Conservation (phyloP, 805 yeast species). For the Myxozyma sirexii region DNA sequence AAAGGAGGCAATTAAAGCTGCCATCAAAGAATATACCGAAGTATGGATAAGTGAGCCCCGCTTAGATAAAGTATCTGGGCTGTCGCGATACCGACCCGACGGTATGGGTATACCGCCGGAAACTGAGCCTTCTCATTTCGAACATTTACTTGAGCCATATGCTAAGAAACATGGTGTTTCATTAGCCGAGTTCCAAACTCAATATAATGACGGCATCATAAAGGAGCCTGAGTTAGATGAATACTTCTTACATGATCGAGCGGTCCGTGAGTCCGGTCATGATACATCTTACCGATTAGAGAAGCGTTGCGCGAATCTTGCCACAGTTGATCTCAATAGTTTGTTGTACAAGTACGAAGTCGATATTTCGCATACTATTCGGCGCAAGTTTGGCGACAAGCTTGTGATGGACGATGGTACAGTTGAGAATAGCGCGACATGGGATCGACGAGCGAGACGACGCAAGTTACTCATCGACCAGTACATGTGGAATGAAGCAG, state of each 20-base stretch:
- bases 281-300: conserved; percentile 91
- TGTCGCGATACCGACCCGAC: conserved; percentile 87
- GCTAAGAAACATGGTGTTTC: conserved; percentile 61
- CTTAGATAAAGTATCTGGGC: conserved; percentile 68
- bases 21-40: conserved; percentile 79
- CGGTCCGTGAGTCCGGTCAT: conserved; percentile 95
- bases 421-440: conserved; percentile 53
- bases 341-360: conserved; percentile 85
- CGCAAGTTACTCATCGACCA: conserved; percentile 62
- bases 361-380: conserved; percentile 73
- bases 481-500: conserved; percentile 81
- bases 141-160: conserved; percentile 67
- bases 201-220: conserved; percentile 68
- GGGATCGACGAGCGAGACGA: conserved; percentile 60
- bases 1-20: conserved; percentile 66
- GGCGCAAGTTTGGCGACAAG: conserved; percentile 56
- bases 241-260: conserved; percentile 88
- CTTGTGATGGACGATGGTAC: conserved; percentile 44
- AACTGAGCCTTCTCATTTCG: conserved; percentile 88
- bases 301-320: conserved; percentile 84
- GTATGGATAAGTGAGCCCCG: conserved; percentile 84
- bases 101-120: conserved; percentile 97
- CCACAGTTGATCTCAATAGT: conserved; percentile 87
- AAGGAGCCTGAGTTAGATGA: conserved; percentile 82
- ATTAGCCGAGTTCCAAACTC: conserved; percentile 63